phyloP scores from a whole-genome alignment of 2,329 filamentous ascomycete genomes.

The Meredithiella fracta region DNA sequence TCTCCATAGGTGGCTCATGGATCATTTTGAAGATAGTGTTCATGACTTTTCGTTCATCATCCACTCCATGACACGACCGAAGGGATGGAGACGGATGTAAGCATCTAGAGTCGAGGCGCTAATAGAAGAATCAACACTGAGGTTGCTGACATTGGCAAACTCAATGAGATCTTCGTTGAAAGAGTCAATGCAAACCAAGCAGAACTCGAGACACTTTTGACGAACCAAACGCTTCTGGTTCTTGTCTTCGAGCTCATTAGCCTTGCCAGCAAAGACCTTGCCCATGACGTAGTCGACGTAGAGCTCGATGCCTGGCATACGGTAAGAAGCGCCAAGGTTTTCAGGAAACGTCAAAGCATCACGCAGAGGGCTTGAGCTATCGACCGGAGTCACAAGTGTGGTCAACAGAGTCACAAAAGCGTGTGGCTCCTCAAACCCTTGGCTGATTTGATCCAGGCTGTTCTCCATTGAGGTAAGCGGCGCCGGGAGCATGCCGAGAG shows the following conservation, averaged over 20 bases:
- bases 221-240: slow-evolving; percentile 58
- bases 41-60: slow-evolving; percentile 88
- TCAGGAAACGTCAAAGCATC: slow-evolving; percentile 78
- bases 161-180: slow-evolving; percentile 93
- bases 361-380: slow-evolving; percentile 44
- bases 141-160: slow-evolving; percentile 61
- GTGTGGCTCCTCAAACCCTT: slow-evolving; percentile 70
- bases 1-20: slow-evolving; percentile 56
- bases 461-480: slow-evolving; percentile 35
- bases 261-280: slow-evolving; percentile 53
- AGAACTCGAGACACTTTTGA: slow-evolving; percentile 70
- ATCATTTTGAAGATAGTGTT: slow-evolving; percentile 61
- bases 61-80: slow-evolving; percentile 93
- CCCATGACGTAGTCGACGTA: slow-evolving; percentile 87
- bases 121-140: slow-evolving; percentile 61
- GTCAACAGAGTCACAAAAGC: slow-evolving; percentile 68
- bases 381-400: slow-evolving; percentile 50
- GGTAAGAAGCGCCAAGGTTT: slow-evolving; percentile 57
- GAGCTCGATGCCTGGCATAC: slow-evolving; percentile 69
- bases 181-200: slow-evolving; percentile 57
- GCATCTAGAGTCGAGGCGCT: slow-evolving; percentile 55
- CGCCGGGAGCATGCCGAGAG: slow-evolving; percentile 14
- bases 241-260: slow-evolving; percentile 47
- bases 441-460: slow-evolving; percentile 57
- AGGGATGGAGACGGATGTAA: slow-evolving; percentile 82